phyloP scores from a whole-genome alignment of 768 basidiomycete species.

The Russula ochroleuca region DNA sequence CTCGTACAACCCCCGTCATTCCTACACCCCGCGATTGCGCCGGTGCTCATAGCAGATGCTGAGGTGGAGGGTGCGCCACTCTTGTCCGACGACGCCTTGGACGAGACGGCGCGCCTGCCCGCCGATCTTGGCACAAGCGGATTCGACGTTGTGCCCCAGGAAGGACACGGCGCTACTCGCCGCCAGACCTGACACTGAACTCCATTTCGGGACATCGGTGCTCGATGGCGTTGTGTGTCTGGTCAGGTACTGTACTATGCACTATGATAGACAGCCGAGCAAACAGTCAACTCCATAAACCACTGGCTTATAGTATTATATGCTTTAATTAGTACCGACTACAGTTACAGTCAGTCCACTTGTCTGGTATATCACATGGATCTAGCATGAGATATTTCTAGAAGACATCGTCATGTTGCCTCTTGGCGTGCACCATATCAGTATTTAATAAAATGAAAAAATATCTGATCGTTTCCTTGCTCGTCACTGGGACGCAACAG shows the following conservation, averaged over 20 bases:
- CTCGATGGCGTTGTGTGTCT: not conserved
- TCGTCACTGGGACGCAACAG: not conserved
- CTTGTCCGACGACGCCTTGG: slow-evolving; percentile 56
- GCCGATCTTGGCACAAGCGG: slow-evolving; percentile 78
- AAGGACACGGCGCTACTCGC: slow-evolving; percentile 24
- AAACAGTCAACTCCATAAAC: not conserved
- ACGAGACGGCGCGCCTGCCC: slow-evolving; percentile 81
- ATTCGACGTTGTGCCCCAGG: slow-evolving; percentile 67
- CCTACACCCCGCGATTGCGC: slow-evolving; percentile 40
- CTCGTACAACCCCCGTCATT: slow-evolving; percentile 67
- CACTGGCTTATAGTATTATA: not conserved
- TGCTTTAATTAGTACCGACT: not conserved
- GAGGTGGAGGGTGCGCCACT: slow-evolving; percentile 40
- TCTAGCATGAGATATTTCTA: not conserved
- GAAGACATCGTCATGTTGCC: not conserved
- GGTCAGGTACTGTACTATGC: not conserved
- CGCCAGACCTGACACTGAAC: slow-evolving; percentile 7
- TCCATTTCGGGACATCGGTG: not conserved
- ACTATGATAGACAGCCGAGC: not conserved
- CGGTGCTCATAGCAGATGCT: not conserved
- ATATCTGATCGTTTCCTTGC: not conserved
- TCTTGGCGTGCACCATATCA: not conserved
- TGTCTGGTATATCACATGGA: slow-evolving; percentile 2
- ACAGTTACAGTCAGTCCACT: not conserved
- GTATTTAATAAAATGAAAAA: slow-evolving; percentile 17